These are phyloP conservation scores for Pseudonitzschia multistriata DNA, from an alignment of 108 stramenopile genomes.

Conservation along the genomic window DNA sequence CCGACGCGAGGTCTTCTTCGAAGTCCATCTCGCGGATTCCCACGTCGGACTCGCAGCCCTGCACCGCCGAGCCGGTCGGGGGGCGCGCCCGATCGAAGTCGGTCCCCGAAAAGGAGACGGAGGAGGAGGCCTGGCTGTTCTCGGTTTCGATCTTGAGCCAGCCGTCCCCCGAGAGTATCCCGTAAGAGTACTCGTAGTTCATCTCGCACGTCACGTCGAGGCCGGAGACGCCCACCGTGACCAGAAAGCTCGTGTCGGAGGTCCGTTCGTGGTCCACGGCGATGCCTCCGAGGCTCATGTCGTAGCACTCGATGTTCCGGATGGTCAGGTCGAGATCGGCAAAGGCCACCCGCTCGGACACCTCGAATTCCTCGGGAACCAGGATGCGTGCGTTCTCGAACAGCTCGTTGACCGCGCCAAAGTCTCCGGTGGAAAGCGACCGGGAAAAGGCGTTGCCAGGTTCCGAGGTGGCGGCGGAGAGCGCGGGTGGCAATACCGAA, in stretches of 20 bases:
- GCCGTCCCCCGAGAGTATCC: slow-evolving; percentile 24
- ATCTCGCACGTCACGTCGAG: slow-evolving; percentile 35
- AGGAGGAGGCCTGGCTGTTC: slow-evolving; percentile 33
- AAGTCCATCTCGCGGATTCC: slow-evolving; percentile 55
- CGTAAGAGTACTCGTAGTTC: slow-evolving; percentile 29
- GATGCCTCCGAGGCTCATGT: slow-evolving; percentile 26
- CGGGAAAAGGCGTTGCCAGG: neutral
- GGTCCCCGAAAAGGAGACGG: slow-evolving; percentile 35
- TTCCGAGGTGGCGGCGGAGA: neutral
- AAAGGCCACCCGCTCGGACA: slow-evolving; percentile 20
- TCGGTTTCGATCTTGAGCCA: slow-evolving; percentile 20
- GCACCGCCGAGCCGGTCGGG: slow-evolving; percentile 37
- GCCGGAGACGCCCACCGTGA: slow-evolving; percentile 12
- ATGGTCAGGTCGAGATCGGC: slow-evolving; percentile 19
- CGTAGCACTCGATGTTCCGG: slow-evolving; percentile 27
- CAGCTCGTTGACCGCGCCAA: slow-evolving; percentile 24
- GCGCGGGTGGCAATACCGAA: neutral
- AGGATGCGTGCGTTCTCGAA: slow-evolving; percentile 30
- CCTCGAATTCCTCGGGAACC: slow-evolving; percentile 20
- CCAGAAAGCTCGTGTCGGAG: neutral
- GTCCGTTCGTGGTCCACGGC: slow-evolving; percentile 11
- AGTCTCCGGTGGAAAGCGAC: slow-evolving; percentile 16
- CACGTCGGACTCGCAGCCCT: slow-evolving; percentile 41
- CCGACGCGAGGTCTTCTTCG: slow-evolving; percentile 46
- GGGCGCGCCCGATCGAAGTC: slow-evolving; percentile 38